Percentiles rank a stretch among this genome's conserved stretches.
Evolutionary conservation across 2,329 filamentous ascomycete species (phyloP).

Genomic region (Aspergillus hiratsukae): DNA sequence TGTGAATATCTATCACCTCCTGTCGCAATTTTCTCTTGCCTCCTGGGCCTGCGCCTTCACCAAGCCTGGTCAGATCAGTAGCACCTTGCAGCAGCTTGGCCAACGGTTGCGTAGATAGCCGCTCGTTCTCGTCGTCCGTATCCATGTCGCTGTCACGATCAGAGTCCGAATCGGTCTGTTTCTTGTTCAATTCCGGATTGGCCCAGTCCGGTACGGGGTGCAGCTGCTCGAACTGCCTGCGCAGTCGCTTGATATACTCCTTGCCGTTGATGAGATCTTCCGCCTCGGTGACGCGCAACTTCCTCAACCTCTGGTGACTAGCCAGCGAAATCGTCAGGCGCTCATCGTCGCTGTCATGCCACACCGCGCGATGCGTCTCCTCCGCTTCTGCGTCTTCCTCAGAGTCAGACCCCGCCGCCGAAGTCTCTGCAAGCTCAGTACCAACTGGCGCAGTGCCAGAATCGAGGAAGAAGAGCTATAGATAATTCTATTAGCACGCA

Average conservation of each 20-base stretch:
- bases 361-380: conserved; percentile 44
- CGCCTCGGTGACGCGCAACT: conserved; percentile 71
- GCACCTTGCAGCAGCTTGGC: conserved; percentile 75
- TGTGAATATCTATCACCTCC: conserved; percentile 85
- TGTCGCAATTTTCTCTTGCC: conserved; percentile 72
- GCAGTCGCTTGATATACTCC: conserved; percentile 76
- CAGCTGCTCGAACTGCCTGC: conserved; percentile 66
- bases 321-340: conserved; percentile 78
- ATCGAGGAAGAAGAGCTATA: conserved; percentile 75
- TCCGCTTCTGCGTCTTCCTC: conserved; percentile 33
- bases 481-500: conserved; percentile 1
- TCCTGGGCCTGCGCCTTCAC: conserved; percentile 43
- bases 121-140: conserved; percentile 55
- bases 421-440: conserved; percentile 23
- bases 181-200: conserved; percentile 37
- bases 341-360: conserved; percentile 97
- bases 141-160: conserved; percentile 53
- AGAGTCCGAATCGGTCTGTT: conserved; percentile 30
- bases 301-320: conserved; percentile 68
- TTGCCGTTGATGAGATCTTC: conserved; percentile 84
- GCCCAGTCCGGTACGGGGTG: conserved; percentile 62
- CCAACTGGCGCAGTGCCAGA: conserved; percentile 49
- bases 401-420: conserved; percentile 38
- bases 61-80: conserved; percentile 56
- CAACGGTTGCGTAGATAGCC: conserved; percentile 68